Base-by-base conservation (phyloP, 331 rosid genomes). In the Stylosanthes scabra region DNA sequence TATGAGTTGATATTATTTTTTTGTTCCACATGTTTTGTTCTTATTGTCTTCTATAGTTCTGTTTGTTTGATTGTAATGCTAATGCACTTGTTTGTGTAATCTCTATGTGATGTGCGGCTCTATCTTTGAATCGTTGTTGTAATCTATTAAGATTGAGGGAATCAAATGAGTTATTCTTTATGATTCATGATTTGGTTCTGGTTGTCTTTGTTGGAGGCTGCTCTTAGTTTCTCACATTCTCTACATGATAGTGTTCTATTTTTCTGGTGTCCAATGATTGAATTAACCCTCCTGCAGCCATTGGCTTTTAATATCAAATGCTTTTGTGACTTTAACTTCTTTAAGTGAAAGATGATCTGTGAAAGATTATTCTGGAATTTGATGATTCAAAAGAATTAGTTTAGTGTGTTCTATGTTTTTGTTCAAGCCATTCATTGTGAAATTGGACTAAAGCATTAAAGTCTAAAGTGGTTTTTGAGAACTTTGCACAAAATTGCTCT, bases 11-110 rank as follows among this genome's bases (percentile, higher is more conserved):
- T 49, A 7, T 5, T 31, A 31, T 31, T 3, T 1, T 31, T 31
- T 46, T 74, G 5, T 65, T 14, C 25, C 29, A 49, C 29, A 41
- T 72, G 50, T 58, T 57, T 58, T 49, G 76, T 70, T 49, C 76
- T 70, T 6, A 67, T 54, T 51, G 6, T 6, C 51, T 55, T 56
- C 28, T 46, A 4, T 10, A 14, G 9, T 8, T 41, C 51, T 74
- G 66, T 42, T 66, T 42, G 60, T 34, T 65, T 80, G 79, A 50
- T 83, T 80, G 57, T 63, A 68, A 44, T 34, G 49, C 61, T 63
- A 68, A 44, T 44, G 56, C 56, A 2, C 46, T 4, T 75, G 66
- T 13, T 15, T 51, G 67, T 72, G 56, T 51, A 31, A 11, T 66
- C 61, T 29, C n/a, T 49, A 41, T 59, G 34, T 60, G 70, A 40